phyloP scores from a whole-genome alignment of 2,329 filamentous ascomycete genomes.

The Iodosphaeria phyllophila region DNA sequence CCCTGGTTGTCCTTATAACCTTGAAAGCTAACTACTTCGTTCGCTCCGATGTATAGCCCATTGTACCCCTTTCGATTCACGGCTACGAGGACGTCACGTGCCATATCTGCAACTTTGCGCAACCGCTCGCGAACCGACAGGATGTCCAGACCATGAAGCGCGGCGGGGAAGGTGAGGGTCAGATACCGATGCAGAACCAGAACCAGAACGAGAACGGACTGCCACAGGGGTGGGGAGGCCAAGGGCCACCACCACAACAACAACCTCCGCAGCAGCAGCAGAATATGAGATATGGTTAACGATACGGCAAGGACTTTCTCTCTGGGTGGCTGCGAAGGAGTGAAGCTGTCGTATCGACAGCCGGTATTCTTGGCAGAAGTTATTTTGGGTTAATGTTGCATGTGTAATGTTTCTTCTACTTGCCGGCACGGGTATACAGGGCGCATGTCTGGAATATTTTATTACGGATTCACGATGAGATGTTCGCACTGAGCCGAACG shows the following conservation, averaged over 20 bases:
- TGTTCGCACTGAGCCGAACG: too few species aligned
- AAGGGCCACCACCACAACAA: constrained; percentile 4
- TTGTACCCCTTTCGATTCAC: constrained; percentile 51
- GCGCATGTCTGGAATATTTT: too few species aligned
- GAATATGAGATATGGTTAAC: constrained; percentile 4
- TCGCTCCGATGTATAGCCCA: constrained; percentile 24
- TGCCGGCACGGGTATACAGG: too few species aligned
- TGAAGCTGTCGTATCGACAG: too few species aligned
- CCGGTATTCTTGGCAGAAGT: too few species aligned
- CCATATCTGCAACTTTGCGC: constrained; percentile 58
- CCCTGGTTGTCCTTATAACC: not conserved
- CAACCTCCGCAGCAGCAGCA: constrained; percentile 4
- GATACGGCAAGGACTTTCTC: not conserved
- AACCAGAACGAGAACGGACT: constrained; percentile 10
- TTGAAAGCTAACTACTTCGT: not conserved
- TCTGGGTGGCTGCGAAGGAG: too few species aligned
- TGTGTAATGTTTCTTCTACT: too few species aligned
- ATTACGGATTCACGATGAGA: too few species aligned
- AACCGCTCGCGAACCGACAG: constrained; percentile 39
- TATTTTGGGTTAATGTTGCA: too few species aligned
- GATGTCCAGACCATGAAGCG: constrained; percentile 34
- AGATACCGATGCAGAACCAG: constrained; percentile 17
- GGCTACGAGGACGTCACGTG: constrained; percentile 54
- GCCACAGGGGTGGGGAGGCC: constrained; percentile 15
- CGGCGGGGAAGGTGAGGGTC: constrained; percentile 15